These are phyloP conservation scores for Emmonsiellopsis sp. DNA, from an alignment of 2,329 filamentous ascomycete genomes.

Conservation along the genomic window DNA sequence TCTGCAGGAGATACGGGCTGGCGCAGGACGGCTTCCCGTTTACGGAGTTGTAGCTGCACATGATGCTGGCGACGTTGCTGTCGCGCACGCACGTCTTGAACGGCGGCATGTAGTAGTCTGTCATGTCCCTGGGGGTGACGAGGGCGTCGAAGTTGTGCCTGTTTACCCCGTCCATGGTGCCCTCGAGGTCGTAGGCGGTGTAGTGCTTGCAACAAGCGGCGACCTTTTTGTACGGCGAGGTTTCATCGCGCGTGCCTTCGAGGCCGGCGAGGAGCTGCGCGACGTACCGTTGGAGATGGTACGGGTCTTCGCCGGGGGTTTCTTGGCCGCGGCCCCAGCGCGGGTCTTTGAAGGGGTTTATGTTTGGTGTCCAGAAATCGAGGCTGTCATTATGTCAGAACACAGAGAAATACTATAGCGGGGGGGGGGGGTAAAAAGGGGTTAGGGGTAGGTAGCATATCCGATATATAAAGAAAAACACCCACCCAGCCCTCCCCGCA, in stretches of 20 bases:
- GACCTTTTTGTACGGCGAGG: conserved; percentile 32
- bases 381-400: conserved; percentile 12
- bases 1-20: conserved; percentile 52
- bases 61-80: conserved; percentile 48
- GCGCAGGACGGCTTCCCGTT: conserved; percentile 59
- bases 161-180: conserved; percentile 29
- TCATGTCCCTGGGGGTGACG: conserved; percentile 52
- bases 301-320: conserved; percentile 50
- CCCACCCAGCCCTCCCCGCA: conserved; percentile 39
- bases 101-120: conserved; percentile 58
- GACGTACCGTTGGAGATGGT: conserved; percentile 43
- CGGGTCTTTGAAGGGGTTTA: conserved; percentile 56
- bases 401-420: conserved; percentile 28
- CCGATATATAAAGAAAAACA: no score
- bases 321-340: conserved; percentile 54
- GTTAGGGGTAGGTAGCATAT: not conserved
- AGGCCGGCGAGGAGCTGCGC: conserved; percentile 46
- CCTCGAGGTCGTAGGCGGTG: conserved; percentile 49
- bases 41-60: conserved; percentile 56
- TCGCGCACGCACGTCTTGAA: conserved; percentile 56
- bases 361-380: conserved; percentile 48
- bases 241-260: conserved; percentile 36
- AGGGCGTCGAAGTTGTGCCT: conserved; percentile 45
- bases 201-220: conserved; percentile 53
- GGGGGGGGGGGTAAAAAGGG: not conserved